phyloP scores from a whole-genome alignment of 495 filamentous ascomycete species.

The Talaromyces ruber region DNA sequence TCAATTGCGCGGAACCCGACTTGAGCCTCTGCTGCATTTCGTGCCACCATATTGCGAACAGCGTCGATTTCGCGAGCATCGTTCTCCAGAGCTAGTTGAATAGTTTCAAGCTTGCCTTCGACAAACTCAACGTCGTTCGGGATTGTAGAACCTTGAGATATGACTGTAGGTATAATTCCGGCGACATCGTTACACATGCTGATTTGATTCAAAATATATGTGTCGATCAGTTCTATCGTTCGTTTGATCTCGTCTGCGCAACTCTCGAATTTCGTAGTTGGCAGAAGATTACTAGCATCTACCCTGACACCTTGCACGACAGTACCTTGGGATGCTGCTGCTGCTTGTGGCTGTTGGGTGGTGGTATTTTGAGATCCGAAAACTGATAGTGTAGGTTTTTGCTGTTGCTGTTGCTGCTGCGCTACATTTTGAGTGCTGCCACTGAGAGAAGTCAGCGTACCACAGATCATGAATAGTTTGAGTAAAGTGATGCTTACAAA shows the following conservation, averaged over 20 bases:
- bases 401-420: constrained; percentile 25
- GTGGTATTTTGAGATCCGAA: constrained; percentile 27
- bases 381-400: constrained; percentile 30
- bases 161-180: constrained; percentile 49
- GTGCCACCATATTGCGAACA: constrained; percentile 52
- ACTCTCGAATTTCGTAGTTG: constrained; percentile 86
- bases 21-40: constrained; percentile 62
- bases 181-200: constrained; percentile 37
- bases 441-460: constrained; percentile 12
- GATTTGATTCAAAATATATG: constrained; percentile 62
- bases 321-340: constrained; percentile 33
- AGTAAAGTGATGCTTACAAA: constrained; percentile 36
- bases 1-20: constrained; percentile 69
- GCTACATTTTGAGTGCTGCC: constrained; percentile 16
- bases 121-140: constrained; percentile 70
- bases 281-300: constrained; percentile 63
- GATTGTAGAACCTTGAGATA: constrained; percentile 53
- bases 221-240: constrained; percentile 65
- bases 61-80: constrained; percentile 65
- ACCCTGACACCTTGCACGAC: constrained; percentile 63
- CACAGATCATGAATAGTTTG: neutral
- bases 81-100: constrained; percentile 61
- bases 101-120: constrained; percentile 58
- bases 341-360: constrained; percentile 38
- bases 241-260: constrained; percentile 75